Conservation (phyloP, 805 yeast species). For the Metschnikowia chrysomelidarum region DNA sequence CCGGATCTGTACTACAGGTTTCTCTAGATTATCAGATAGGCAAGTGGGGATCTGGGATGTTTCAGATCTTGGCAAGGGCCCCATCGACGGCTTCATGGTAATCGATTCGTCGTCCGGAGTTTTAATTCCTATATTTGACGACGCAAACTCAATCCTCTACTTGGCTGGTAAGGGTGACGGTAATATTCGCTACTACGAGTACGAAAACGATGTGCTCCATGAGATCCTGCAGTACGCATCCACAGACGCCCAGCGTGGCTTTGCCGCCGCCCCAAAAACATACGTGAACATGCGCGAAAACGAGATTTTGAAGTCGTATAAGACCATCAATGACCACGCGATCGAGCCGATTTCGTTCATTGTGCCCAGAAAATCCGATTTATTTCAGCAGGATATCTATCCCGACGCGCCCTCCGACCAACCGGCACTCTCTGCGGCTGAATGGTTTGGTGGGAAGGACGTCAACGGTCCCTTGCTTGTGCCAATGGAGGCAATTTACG, state of each 20-base stretch:
- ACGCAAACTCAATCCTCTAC: slow-evolving; percentile 72
- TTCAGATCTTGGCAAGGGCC: slow-evolving; percentile 68
- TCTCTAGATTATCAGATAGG: slow-evolving; percentile 88
- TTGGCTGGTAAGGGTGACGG: slow-evolving; percentile 99
- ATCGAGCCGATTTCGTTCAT: slow-evolving; percentile 91
- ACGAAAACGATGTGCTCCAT: slow-evolving; percentile 75
- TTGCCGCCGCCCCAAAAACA: slow-evolving; percentile 85
- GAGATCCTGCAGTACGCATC: slow-evolving; percentile 89
- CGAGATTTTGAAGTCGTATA: slow-evolving; percentile 79
- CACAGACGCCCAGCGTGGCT: slow-evolving; percentile 92
- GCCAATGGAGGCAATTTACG: slow-evolving; percentile 72
- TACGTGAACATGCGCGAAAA: slow-evolving; percentile 76
- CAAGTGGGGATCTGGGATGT: slow-evolving; percentile 95
- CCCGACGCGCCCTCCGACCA: slow-evolving; percentile 84
- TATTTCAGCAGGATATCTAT: slow-evolving; percentile 88
- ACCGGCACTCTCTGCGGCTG: slow-evolving; percentile 76
- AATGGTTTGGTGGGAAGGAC: slow-evolving; percentile 75
- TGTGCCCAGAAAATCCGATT: slow-evolving; percentile 92
- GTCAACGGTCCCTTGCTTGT: slow-evolving; percentile 81
- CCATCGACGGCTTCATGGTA: slow-evolving; percentile 83
- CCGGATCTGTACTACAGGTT: slow-evolving; percentile 90
- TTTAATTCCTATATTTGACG: slow-evolving; percentile 87
- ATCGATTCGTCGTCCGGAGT: slow-evolving; percentile 93
- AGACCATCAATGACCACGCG: slow-evolving; percentile 79
- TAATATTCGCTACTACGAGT: slow-evolving; percentile 91